Base-by-base conservation (phyloP, 2,329 filamentous ascomycete genomes). In the Fusarium graminum region DNA sequence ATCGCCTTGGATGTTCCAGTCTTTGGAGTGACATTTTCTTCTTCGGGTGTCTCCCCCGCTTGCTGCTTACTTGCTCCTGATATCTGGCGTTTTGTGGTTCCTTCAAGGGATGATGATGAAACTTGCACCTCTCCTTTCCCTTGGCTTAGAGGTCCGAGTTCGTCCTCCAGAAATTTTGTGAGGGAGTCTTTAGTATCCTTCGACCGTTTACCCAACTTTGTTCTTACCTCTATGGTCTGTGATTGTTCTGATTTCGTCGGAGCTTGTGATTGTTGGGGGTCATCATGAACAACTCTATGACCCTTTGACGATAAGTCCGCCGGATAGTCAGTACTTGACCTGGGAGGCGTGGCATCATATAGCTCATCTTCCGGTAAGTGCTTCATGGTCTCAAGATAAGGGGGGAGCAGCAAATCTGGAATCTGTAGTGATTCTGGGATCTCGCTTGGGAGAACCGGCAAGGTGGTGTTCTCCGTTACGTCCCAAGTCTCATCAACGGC, bases 291-390 rank as follows among this genome's bases (percentile, higher is more conserved):
- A 26, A 11, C 40, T 29, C 50, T 17, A 6, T 36, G 39, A 3
- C 36, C 43, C 13, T 47, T 32, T 34, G 41, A 17, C 7, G 29
- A 36, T 16, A 56, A 41, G n/a, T 39, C 36, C 11, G 22, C 42
- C n/a, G 32, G 44, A 44, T 32, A 34, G n/a, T 51, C 52, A n/a
- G 19, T 41, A 17, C 22, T 51, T 17, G 45, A 41, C 22, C 43
- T 52, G 39, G 68, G 65, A 46, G 72, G 70, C 5, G 74, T 75
- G 4, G 52, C 66, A 46, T 75, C 69, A 34, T 75, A 75, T 7
- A 76, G 39, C 25, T 74, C 70, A 13, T 75, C 72, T 7, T 60
- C 56, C 5, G 74, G 71, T 4, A 74, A 59, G 51, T 75, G 74
- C 7, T 52, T 19, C n/a, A 51, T 36, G 7, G 29, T 17, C 7